These are phyloP conservation scores for Colletotrichum agaves DNA, from an alignment of 2,329 filamentous ascomycete species.

Conservation along the genomic window DNA sequence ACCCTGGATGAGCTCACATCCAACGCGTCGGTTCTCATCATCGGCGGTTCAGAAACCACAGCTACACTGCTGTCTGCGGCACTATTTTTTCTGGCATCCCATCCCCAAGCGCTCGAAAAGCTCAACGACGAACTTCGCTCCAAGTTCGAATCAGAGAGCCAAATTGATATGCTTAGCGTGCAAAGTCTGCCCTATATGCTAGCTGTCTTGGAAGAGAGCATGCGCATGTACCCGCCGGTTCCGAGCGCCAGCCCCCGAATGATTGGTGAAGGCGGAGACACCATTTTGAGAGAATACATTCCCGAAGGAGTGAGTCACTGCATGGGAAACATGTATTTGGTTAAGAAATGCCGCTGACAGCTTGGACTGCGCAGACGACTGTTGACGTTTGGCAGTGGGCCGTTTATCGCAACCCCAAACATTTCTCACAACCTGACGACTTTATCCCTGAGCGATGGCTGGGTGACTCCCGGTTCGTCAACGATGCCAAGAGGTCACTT, in stretches of 20 bases:
- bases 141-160: slow-evolving; percentile 45
- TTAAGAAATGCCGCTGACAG: fast-evolving
- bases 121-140: slow-evolving; percentile 51
- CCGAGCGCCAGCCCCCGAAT: slow-evolving; percentile 41
- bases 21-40: slow-evolving; percentile 39
- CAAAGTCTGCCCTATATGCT: slow-evolving; percentile 49
- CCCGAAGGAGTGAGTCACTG: slow-evolving; percentile 43
- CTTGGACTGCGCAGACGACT: neutral
- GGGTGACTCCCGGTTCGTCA: neutral
- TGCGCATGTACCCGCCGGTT: slow-evolving; percentile 52
- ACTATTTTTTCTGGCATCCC: slow-evolving; percentile 42
- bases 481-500: neutral
- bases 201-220: slow-evolving; percentile 53
- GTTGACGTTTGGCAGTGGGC: slow-evolving; percentile 2
- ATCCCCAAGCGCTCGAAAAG: slow-evolving; percentile 44
- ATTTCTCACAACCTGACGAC: neutral
- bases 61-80: slow-evolving; percentile 44
- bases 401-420: neutral
- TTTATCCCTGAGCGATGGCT: slow-evolving; percentile 3
- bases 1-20: slow-evolving; percentile 24
- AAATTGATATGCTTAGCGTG: slow-evolving; percentile 48
- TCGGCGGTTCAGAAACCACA: slow-evolving; percentile 48
- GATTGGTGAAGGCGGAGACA: slow-evolving; percentile 45
- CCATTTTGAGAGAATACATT: slow-evolving; percentile 45
- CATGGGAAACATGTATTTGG: neutral